Evolutionary conservation across 148 eudicot species (phyloP).

Genomic region (Camellia granthamiana): DNA sequence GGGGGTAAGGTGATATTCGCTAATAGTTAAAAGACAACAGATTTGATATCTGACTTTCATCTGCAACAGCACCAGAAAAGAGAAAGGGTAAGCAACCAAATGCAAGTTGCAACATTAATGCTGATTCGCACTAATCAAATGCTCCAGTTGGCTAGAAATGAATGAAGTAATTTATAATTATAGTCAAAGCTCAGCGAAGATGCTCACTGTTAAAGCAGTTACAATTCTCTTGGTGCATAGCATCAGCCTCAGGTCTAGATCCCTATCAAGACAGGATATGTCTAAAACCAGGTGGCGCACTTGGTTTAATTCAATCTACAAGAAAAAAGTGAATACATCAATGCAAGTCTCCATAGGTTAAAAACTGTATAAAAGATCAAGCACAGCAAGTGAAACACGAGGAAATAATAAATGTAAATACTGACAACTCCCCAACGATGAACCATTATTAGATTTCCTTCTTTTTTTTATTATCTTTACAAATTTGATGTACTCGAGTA

Average conservation of each 20-base stretch:
- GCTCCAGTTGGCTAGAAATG: background rate
- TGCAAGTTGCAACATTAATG: background rate
- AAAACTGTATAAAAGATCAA: background rate
- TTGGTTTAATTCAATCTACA: conserved; percentile 12
- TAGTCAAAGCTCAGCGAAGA: background rate
- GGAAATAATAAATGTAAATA: background rate
- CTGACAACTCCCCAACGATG: background rate
- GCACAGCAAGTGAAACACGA: background rate
- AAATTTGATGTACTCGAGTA: background rate
- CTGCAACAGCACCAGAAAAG: background rate
- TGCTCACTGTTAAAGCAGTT: conserved; percentile 13
- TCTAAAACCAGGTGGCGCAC: conserved; percentile 25
- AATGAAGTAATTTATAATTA: background rate
- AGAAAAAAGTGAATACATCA: background rate
- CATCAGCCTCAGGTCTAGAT: conserved; percentile 24
- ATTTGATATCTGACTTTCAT: background rate
- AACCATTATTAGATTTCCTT: background rate
- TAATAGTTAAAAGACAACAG: too few species aligned
- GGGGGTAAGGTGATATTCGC: too few species aligned
- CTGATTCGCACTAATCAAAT: background rate
- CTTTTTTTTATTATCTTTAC: background rate
- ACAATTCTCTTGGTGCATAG: conserved; percentile 13
- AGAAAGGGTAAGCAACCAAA: background rate
- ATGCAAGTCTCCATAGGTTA: background rate
- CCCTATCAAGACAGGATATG: conserved; percentile 20